A percentile compares a stretch with the other conserved stretches of the same genome.
Evolutionary conservation across 2,329 filamentous ascomycete species (phyloP).

Genomic region (Aspergillus calidoustus): DNA sequence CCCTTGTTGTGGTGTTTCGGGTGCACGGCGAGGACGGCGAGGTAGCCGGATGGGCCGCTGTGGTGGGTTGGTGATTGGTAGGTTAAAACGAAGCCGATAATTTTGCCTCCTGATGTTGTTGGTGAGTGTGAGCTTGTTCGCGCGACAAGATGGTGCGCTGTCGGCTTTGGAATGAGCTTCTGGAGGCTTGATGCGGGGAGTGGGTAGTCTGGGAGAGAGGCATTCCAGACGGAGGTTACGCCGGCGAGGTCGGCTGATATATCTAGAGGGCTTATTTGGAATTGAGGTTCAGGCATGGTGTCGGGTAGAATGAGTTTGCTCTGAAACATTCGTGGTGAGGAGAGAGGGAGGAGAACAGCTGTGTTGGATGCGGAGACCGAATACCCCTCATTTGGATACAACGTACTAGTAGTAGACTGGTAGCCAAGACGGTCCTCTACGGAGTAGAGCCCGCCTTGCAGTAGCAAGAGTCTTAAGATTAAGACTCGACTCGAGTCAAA

Average conservation of each 20-base stretch:
- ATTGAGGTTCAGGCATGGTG: not conserved
- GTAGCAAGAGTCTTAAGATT: too few relatives aligned
- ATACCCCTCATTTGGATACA: too few relatives aligned
- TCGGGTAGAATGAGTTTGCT: not conserved
- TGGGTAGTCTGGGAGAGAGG: slow-evolving; percentile 43
- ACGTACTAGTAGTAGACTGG: too few relatives aligned
- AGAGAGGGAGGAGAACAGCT: too few relatives aligned
- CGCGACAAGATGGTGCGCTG: slow-evolving; percentile 44
- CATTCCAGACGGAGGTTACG: slow-evolving; percentile 39
- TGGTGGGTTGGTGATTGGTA: slow-evolving; percentile 33
- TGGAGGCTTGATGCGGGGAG: slow-evolving; percentile 34
- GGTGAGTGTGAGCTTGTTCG: slow-evolving; percentile 20
- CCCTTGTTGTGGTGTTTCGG: slow-evolving; percentile 41
- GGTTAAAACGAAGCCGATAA: slow-evolving; percentile 46
- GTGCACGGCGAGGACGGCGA: slow-evolving; percentile 45
- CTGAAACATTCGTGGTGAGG: not conserved
- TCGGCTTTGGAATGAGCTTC: slow-evolving; percentile 31
- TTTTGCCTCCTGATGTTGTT: not conserved
- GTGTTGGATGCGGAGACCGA: too few relatives aligned
- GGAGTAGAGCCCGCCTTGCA: too few relatives aligned
- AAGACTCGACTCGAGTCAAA: too few relatives aligned
- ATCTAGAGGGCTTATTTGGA: slow-evolving; percentile 25
- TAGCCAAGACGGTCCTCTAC: too few relatives aligned
- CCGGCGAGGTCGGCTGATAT: slow-evolving; percentile 33
- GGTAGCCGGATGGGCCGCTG: slow-evolving; percentile 32